Evolutionary conservation across 192 early-diverging fungal species (phyloP), one percentile per base, ranked within the genome.

Genomic region (Backusella macrospora): DNA sequence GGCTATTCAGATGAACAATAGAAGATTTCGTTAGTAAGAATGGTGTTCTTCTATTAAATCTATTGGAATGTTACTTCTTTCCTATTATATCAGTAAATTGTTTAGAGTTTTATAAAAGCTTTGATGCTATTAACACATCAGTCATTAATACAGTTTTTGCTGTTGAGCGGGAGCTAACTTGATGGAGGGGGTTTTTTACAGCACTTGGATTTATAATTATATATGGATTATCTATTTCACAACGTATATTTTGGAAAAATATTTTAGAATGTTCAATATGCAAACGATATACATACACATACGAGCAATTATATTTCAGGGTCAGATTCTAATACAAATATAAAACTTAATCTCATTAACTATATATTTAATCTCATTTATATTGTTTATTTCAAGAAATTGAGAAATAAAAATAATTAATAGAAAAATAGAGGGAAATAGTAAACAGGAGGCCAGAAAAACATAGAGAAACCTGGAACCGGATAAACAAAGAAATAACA

Each of bases 121-220:
- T 83, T 0, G 85, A 83, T 80, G 88, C 87, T 63, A 84, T 86
- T 34, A 87, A 86, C 10, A 82, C 84, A 1, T 82, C 87, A 4
- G 85, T 88, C n/a, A 80, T 90, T 29, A 87, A 88, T 64, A 86
- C 87, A 49, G 81, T 85, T 21, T 80, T 90, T 37, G 89, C 86
- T 38, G 82, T 83, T 42, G 78, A 88, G 62, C 89, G 88, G 52
- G 89, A 90, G 47, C 55, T 62, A 15, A 79, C 69, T 10, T 37
- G 23, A 3, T 46, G 43, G 0, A 65, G 68, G 63, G 64, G 52
- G 6, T 77, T 49, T 26, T 49, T 77, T 15, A 65, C 70, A 46
- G 70, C 18, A n/a, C 65, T 77, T 39, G 76, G 76, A 38, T 77
- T 77, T 23, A 14, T 77, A n/a, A 37, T 77, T 6, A 77, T 77